A percentile compares a stretch with the other conserved stretches of the same genome.
phyloP scores from a whole-genome alignment of 2,329 filamentous ascomycete genomes.

The Aspergillus novofumigatus region DNA sequence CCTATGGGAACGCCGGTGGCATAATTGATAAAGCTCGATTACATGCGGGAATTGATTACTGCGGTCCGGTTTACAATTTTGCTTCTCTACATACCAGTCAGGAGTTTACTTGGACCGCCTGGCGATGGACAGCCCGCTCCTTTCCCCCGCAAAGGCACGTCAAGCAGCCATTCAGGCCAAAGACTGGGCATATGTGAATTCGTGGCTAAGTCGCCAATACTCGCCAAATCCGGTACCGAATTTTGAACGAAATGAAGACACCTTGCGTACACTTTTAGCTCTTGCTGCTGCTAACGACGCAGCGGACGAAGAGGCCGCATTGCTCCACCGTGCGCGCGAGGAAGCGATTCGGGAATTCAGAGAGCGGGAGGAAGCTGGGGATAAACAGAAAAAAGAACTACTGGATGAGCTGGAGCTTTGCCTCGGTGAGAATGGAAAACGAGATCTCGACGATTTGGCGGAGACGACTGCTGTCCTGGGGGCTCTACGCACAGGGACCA shows the following conservation, averaged over 20 bases:
- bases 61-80: background rate
- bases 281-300: slow-evolving; percentile 72
- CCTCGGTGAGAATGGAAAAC: slow-evolving; percentile 51
- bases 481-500: slow-evolving; percentile 46
- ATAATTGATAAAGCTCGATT: background rate
- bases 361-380: slow-evolving; percentile 24
- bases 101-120: slow-evolving; percentile 9
- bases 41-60: background rate
- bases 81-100: background rate
- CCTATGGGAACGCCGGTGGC: background rate
- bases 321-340: slow-evolving; percentile 35
- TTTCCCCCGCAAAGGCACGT: slow-evolving; percentile 62
- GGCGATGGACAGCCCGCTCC: slow-evolving; percentile 42
- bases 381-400: slow-evolving; percentile 39
- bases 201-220: slow-evolving; percentile 73
- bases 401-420: slow-evolving; percentile 52
- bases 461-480: slow-evolving; percentile 49
- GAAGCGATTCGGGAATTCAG: slow-evolving; percentile 32
- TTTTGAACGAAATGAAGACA: slow-evolving; percentile 86
- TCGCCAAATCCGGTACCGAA: slow-evolving; percentile 59
- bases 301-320: slow-evolving; percentile 45
- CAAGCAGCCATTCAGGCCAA: slow-evolving; percentile 77
- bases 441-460: slow-evolving; percentile 57
- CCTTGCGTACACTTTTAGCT: slow-evolving; percentile 68
- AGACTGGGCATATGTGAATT: slow-evolving; percentile 85